Evolutionary conservation across 495 filamentous ascomycete species (phyloP).

Genomic region (Jackrogersella multiformis): DNA sequence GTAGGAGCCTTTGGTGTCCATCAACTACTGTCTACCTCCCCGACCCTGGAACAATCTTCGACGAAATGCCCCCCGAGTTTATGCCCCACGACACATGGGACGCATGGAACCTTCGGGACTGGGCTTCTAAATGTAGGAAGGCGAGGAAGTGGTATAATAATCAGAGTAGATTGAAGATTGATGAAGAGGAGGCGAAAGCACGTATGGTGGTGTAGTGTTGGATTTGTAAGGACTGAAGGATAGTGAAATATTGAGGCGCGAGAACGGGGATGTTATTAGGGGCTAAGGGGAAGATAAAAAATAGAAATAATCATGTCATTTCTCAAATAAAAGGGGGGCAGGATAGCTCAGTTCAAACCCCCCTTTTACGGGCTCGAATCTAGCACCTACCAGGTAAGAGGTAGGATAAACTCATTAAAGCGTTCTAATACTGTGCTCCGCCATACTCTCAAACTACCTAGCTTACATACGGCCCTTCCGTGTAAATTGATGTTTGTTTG

Average conservation of each 20-base stretch:
- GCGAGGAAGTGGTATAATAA: neutral
- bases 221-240: neutral
- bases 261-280: neutral
- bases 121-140: neutral
- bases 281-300: neutral
- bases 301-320: no score
- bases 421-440: no score
- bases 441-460: no score
- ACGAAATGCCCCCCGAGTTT: no score
- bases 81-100: neutral
- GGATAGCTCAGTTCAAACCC: no score
- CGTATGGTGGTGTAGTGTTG: no score
- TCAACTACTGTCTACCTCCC: slow-evolving; percentile 1
- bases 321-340: no score
- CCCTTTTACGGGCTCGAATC: no score
- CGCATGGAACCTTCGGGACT: neutral
- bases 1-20: neutral
- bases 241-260: neutral
- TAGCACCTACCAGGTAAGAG: no score
- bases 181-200: neutral
- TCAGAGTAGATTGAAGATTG: neutral
- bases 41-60: neutral
- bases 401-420: no score
- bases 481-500: no score
- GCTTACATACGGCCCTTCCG: no score